Evolutionary conservation across 108 stramenopile genomes (phyloP).

Genomic region (Nitzschia putrida): DNA sequence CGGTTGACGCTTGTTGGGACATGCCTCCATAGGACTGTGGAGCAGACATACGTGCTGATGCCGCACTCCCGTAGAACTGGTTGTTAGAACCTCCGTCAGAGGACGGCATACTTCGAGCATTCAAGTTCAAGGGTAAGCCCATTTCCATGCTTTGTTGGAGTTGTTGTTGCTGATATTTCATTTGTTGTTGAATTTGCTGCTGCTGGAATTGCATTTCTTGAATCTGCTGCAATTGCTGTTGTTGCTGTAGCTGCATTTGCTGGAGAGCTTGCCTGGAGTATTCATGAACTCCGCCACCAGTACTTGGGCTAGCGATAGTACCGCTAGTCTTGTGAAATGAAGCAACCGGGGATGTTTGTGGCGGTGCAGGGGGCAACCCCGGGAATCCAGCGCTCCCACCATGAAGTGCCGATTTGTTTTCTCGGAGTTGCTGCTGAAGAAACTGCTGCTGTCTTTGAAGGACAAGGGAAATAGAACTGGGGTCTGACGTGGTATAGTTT

Average conservation of each 20-base stretch:
- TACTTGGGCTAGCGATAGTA: too few relatives aligned
- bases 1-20: neutral
- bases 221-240: slow-evolving; percentile 6
- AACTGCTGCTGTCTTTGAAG: slow-evolving; percentile 18
- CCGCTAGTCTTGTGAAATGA: slow-evolving; percentile 5
- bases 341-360: neutral
- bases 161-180: slow-evolving; percentile 3
- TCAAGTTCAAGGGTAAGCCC: slow-evolving; percentile 5
- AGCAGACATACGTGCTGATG: neutral
- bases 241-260: slow-evolving; percentile 23
- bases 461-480: neutral
- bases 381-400: neutral
- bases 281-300: neutral
- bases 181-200: slow-evolving; percentile 11
- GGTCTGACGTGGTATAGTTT: neutral
- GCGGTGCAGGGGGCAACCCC: neutral
- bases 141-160: neutral
- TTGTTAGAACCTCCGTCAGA: too few relatives aligned
- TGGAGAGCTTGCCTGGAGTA: slow-evolving; percentile 6
- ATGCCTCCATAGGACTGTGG: neutral
- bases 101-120: too few relatives aligned
- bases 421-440: slow-evolving; percentile 10
- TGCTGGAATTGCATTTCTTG: slow-evolving; percentile 9
- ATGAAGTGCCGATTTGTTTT: neutral
- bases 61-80: too few relatives aligned